A percentile compares a stretch with the other conserved stretches of the same genome.
phyloP scores from a whole-genome alignment of 139 green algal species.

The Chlorella sp. region DNA sequence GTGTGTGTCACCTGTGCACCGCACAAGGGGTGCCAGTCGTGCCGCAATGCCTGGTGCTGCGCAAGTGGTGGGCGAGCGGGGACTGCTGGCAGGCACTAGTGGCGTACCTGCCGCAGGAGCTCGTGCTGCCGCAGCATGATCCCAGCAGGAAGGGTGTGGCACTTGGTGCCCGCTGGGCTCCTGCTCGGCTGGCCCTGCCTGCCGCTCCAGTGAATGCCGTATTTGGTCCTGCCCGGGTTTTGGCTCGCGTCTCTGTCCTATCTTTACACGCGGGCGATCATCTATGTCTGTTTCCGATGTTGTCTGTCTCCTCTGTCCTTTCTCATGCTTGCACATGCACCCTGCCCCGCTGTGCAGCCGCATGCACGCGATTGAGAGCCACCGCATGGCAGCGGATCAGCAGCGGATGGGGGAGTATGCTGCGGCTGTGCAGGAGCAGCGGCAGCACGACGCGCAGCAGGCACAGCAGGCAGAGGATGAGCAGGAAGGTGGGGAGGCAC shows the following conservation, averaged over 20 bases:
- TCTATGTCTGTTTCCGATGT: no score
- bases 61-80: no score
- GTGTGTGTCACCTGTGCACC: no score
- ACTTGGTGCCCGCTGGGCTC: no score
- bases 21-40: neutral
- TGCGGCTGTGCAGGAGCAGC: slow-evolving; percentile 23
- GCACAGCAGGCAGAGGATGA: neutral
- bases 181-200: no score
- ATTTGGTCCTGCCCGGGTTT: neutral
- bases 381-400: neutral
- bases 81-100: no score
- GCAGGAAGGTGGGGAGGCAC: neutral
- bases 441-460: slow-evolving; percentile 2
- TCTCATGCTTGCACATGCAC: neutral
- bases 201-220: neutral
- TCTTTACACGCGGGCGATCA: no score
- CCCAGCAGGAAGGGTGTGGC: neutral
- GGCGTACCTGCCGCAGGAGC: neutral
- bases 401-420: slow-evolving; percentile 22
- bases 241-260: no score
- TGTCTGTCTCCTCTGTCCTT: no score
- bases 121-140: neutral
- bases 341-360: neutral
- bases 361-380: slow-evolving; percentile 24
- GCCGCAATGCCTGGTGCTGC: no score